These are phyloP conservation scores for Scenedesmus sp. DNA, from an alignment of 163 green algal species.

Conservation along the genomic window DNA sequence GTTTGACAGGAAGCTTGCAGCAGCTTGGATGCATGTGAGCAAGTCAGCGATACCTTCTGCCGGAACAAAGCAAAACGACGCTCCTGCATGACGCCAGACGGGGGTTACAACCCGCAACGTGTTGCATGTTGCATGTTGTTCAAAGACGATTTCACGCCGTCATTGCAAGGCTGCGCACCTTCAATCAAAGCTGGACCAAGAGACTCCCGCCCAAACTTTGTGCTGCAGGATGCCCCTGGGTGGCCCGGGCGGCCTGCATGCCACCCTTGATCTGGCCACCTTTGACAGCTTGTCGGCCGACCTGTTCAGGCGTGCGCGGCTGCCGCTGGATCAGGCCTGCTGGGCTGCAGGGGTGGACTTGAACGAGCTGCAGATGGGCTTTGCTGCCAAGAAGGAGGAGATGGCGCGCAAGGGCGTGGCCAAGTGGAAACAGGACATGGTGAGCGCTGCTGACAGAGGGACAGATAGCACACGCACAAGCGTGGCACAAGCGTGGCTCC, in stretches of 20 bases:
- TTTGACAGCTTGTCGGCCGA: slow-evolving; percentile 69
- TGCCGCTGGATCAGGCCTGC: slow-evolving; percentile 80
- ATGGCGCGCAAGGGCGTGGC: slow-evolving; percentile 61
- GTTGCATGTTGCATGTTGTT: too few species aligned
- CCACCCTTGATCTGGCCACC: slow-evolving; percentile 70
- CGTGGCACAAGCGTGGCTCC: too few species aligned
- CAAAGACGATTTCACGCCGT: too few species aligned
- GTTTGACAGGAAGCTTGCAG: too few species aligned
- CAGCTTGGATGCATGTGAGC: too few species aligned
- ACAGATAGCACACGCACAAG: background rate
- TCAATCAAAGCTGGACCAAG: too few species aligned
- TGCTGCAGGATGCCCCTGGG: slow-evolving; percentile 63
- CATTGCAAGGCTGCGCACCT: too few species aligned
- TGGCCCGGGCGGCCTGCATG: slow-evolving; percentile 69
- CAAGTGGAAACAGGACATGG: slow-evolving; percentile 64
- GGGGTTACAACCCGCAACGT: too few species aligned
- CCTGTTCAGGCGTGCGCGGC: slow-evolving; percentile 76
- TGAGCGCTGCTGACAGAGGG: slow-evolving; percentile 32
- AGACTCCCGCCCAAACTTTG: too few species aligned
- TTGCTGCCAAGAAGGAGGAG: slow-evolving; percentile 55
- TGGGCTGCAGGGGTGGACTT: slow-evolving; percentile 88
- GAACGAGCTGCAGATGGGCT: slow-evolving; percentile 65
- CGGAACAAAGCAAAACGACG: too few species aligned
- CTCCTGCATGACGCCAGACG: too few species aligned
- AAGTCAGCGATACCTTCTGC: too few species aligned